Base-by-base conservation (phyloP, 352 stramenopile species). In the Phytophthora litchii region DNA sequence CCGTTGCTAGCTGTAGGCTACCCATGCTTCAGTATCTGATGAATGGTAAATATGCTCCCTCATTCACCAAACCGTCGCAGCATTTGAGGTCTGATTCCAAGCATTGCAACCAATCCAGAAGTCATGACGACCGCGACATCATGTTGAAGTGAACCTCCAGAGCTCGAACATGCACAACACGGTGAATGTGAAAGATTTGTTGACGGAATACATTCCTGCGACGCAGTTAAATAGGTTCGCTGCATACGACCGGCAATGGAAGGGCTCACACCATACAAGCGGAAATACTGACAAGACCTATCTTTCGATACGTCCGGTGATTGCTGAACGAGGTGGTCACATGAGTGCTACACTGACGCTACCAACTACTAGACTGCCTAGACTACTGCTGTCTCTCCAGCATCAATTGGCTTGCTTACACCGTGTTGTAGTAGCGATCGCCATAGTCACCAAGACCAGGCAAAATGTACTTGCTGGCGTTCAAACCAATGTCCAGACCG, bases 381-480 rank as follows among this genome's bases (percentile, higher is more conserved):
- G 37, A 34, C 43, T 52, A 45, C 45, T 60, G 54, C 47, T 60
- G 27, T 25, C 25, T 43, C 14, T 38, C 25, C 40, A 34, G 10
- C 25, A 43, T 37, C 11, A 32, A 7, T 14, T 27, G 4, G 3
- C 0, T 27, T 34, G 3, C 31, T 63, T 56, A 71, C 48, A 86
- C 71, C 13, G 80, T 89, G 78, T 89, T 89, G 65, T 82, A 98
- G 74, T 96, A 98, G 44, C 93, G 80, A 73, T 98, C 95, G 16
- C 94, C 94, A 66, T 98, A 99, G 82, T 98, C 95, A 23, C 96
- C 96, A 12, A 99, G 74, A 11, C 96, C 96, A 3, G 96, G 96
- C 38, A 99, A 67, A 60, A 99, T 99, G 73, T 94, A 99, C 74
- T 98, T 98, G 27, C 94, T 78, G 54, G 91, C 86, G 75, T 99